A percentile compares a stretch with the other conserved stretches of the same genome.
Evolutionary conservation across 495 filamentous ascomycete genomes (phyloP).

Genomic region (Penicillium argentinense): DNA sequence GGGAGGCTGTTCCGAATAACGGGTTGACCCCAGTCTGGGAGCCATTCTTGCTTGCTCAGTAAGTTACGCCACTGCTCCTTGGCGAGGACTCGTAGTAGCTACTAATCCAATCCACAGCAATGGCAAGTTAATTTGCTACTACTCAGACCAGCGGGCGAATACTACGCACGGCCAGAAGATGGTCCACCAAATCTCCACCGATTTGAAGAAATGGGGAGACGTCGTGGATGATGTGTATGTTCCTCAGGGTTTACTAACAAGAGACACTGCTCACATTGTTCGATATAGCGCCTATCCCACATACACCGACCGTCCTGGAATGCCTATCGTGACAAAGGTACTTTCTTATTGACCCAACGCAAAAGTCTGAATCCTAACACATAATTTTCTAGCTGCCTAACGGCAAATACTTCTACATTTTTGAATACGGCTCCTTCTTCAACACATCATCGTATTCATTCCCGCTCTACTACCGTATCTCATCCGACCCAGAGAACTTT

Average conservation of each 20-base stretch:
- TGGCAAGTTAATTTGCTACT: slow-evolving; percentile 60
- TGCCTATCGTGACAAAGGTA: slow-evolving; percentile 57
- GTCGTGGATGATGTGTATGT: slow-evolving; percentile 59
- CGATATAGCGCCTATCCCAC: slow-evolving; percentile 47
- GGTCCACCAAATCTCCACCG: slow-evolving; percentile 56
- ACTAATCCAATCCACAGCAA: slow-evolving; percentile 34
- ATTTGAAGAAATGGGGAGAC: slow-evolving; percentile 58
- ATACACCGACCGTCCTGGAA: slow-evolving; percentile 66
- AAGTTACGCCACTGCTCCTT: slow-evolving; percentile 15
- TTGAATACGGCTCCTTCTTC: slow-evolving; percentile 60
- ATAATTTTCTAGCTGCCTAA: slow-evolving; percentile 48
- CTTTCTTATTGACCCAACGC: too few species aligned
- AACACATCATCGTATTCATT: slow-evolving; percentile 42
- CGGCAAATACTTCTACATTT: slow-evolving; percentile 60
- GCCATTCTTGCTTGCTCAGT: slow-evolving; percentile 58
- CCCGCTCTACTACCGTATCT: slow-evolving; percentile 59
- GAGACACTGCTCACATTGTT: too few species aligned
- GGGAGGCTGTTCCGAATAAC: slow-evolving; percentile 58
- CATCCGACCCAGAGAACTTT: slow-evolving; percentile 54
- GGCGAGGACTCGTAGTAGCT: not conserved
- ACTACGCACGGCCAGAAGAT: slow-evolving; percentile 65
- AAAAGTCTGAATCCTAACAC: too few species aligned
- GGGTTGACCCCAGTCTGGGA: slow-evolving; percentile 70
- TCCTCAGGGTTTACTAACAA: slow-evolving; percentile 2
- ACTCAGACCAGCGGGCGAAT: slow-evolving; percentile 66